Conservation (phyloP, 1,284 basidiomycete genomes). For the Inonotus obliquus region DNA sequence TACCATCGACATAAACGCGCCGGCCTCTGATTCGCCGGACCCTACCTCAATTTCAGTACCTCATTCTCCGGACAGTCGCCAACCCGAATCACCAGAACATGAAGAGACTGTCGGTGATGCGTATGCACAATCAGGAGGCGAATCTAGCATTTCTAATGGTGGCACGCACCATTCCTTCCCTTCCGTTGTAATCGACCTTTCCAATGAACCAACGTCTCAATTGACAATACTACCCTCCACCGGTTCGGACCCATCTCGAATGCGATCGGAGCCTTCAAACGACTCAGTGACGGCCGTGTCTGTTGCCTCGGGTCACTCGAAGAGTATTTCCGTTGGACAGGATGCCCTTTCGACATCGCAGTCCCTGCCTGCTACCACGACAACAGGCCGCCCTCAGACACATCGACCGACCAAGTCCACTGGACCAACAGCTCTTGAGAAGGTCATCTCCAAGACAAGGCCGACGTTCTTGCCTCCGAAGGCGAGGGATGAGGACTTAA, state of each 20-base stretch:
- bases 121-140: conserved; percentile 5
- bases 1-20: conserved; percentile 43
- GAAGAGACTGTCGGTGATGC: neutral
- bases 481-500: conserved; percentile 70
- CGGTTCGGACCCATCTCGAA: conserved; percentile 14
- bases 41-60: conserved; percentile 24
- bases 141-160: conserved; percentile 9
- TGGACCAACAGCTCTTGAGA: conserved; percentile 67
- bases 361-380: conserved; percentile 22
- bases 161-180: conserved; percentile 33
- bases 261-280: conserved; percentile 12
- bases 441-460: conserved; percentile 73
- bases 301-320: conserved; percentile 22
- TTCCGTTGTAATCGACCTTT: conserved; percentile 43
- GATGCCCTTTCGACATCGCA: conserved; percentile 15
- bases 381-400: conserved; percentile 24
- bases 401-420: conserved; percentile 48
- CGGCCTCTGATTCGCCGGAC: conserved; percentile 1
- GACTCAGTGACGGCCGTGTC: conserved; percentile 25
- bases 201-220: conserved; percentile 29
- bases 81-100: neutral
- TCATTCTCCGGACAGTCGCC: conserved; percentile 21
- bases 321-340: neutral
- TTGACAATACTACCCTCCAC: conserved; percentile 21
- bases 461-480: conserved; percentile 86